Base-by-base conservation (phyloP, 345 rosid species). In the Hibiscus syriacus region DNA sequence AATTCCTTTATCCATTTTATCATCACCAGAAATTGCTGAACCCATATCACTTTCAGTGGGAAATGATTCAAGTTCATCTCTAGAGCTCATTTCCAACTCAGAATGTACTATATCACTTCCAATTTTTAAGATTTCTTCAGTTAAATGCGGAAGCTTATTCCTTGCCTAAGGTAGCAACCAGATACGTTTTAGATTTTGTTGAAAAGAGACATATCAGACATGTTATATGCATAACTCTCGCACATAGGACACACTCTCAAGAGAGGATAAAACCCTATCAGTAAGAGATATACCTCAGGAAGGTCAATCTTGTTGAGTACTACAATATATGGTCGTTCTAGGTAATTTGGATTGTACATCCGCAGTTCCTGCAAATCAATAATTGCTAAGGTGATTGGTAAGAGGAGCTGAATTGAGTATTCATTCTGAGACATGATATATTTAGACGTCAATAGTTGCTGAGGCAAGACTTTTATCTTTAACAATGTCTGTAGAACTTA, bases 251-350 rank as follows among this genome's bases (percentile, higher is more conserved):
- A 19, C 34, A 34, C 69, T n/a, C 26, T 27, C 56, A n/a, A 32
- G 19, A 5, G n/a, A n/a, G 27, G 25, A 70, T 52, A 56, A 54
- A 68, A 16, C 6, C 53, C 6, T 23, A 25, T 63, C 53, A 43
- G 14, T 55, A 29, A 60, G 62, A 25, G 17, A 55, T 77, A 29
- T 68, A 86, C 92, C 82, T 75, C 70, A 6, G 81, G 90, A 72
- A 85, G 87, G 81, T 86, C 96, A 63, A 86, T 83, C 84, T 89
- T 86, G 76, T 86, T 89, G 67, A 89, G 77, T 53, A 86, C 90
- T 69, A 86, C 92, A 52, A 86, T 38, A 53, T 75, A 74, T 16
- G 92, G 88, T 17, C 90, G 78, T 73, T 81, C 83, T 1, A 86
- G 82, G 80, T 86, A 85, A 67, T 84, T 77, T 4, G 90, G 92